Evolutionary conservation across 306 rosid species (phyloP).

Genomic region (Vachellia collinsii): DNA sequence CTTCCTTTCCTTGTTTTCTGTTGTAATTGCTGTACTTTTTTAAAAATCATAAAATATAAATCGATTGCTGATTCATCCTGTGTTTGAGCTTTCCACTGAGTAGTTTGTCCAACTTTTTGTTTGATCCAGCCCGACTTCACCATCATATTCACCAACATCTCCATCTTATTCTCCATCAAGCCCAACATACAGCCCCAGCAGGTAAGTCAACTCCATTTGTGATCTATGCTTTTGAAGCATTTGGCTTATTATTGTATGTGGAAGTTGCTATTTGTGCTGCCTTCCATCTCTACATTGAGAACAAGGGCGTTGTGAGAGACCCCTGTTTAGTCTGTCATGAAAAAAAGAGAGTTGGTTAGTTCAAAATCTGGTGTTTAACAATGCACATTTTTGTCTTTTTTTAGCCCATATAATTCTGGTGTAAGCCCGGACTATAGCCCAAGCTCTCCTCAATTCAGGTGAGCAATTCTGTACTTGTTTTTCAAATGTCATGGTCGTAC

Average conservation of each 20-base stretch:
- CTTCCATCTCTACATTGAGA: background rate
- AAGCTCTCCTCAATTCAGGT: conserved; percentile 94
- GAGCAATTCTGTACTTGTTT: conserved; percentile 20
- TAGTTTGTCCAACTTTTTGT: conserved; percentile 25
- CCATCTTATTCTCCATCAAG: conserved; percentile 97
- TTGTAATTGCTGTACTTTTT: background rate
- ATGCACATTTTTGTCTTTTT: conserved; percentile 17
- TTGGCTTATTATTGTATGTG: background rate
- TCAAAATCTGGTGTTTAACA: conserved; percentile 15
- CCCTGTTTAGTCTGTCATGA: background rate
- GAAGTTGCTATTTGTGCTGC: conserved; percentile 9
- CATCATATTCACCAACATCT: conserved; percentile 97
- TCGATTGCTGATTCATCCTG: conserved; percentile 12
- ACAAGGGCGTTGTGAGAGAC: background rate
- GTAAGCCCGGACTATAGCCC: conserved; percentile 90
- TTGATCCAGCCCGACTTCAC: conserved; percentile 88
- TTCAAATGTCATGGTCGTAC: conserved; percentile 1
- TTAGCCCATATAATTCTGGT: conserved; percentile 86
- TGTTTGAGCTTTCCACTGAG: conserved; percentile 16
- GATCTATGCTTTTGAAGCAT: background rate
- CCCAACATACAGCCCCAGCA: conserved; percentile 96
- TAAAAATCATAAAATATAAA: background rate
- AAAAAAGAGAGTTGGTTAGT: background rate
- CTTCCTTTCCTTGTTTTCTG: background rate
- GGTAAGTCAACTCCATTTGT: conserved; percentile 53